phyloP scores from a whole-genome alignment of 805 yeast species.

The Saccharomycopsis sp. region DNA sequence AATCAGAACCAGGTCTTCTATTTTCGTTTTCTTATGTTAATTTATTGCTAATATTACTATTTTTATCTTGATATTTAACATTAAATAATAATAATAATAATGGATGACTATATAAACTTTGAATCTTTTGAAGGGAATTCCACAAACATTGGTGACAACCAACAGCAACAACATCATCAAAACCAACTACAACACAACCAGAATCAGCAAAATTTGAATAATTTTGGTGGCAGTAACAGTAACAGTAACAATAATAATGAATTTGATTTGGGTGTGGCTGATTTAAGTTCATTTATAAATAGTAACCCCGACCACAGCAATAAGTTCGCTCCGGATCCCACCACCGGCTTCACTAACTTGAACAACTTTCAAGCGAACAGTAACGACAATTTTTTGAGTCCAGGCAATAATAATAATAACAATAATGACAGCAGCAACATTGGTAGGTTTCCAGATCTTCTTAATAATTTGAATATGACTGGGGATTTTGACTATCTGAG shows the following conservation, averaged over 20 bases:
- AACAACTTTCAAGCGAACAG: not conserved
- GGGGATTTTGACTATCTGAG: not conserved
- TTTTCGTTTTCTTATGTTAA: not conserved
- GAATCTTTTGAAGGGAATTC: slow-evolving; percentile 9
- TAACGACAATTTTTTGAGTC: not conserved
- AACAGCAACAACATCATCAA: not conserved
- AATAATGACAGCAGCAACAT: not conserved
- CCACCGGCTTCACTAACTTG: slow-evolving; percentile 1
- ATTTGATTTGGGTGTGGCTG: not conserved
- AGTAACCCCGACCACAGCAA: not conserved
- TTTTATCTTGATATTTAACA: not conserved
- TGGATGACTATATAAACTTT: slow-evolving; percentile 15
- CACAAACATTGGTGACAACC: not conserved
- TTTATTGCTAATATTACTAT: not conserved
- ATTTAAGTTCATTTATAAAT: not conserved
- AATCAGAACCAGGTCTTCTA: not conserved
- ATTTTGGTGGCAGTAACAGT: too few relatives aligned
- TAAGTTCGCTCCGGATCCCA: not conserved
- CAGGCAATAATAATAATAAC: not conserved
- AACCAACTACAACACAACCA: not conserved
- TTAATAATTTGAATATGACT: not conserved
- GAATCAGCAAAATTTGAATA: not conserved
- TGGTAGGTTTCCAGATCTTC: not conserved
- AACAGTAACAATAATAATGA: not conserved
- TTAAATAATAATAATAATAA: not conserved